Conservation (phyloP, 495 filamentous ascomycete genomes). For the Oleoguttula mirabilis region DNA sequence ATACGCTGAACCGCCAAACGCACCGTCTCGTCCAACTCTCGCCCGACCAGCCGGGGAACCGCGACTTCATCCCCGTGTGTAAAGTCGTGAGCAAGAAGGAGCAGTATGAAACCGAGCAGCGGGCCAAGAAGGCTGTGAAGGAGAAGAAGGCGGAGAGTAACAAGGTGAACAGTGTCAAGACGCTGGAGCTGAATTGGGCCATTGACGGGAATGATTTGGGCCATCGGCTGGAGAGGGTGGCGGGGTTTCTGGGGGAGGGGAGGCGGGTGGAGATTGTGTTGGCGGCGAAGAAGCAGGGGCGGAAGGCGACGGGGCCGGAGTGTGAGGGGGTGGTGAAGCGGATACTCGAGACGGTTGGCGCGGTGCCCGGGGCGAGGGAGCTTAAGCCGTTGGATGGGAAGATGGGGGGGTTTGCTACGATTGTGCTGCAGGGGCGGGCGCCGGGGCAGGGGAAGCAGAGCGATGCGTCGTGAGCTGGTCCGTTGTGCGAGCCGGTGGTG, state of each 20-base stretch:
- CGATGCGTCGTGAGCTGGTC: too few species aligned
- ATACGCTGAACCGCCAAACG: conserved; percentile 37
- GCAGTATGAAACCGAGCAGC: conserved; percentile 23
- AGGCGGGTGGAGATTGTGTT: conserved; percentile 29
- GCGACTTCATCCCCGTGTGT: conserved; percentile 38
- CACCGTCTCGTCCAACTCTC: conserved; percentile 50
- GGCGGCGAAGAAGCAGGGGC: conserved; percentile 26
- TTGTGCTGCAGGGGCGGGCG: conserved; percentile 24
- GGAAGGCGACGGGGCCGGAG: conserved; percentile 24
- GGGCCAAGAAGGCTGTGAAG: conserved; percentile 30
- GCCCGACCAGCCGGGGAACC: conserved; percentile 19
- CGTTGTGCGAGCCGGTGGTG: too few species aligned
- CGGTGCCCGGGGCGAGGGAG: conserved; percentile 21
- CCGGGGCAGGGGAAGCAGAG: background rate
- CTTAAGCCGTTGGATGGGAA: conserved; percentile 23
- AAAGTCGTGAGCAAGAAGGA: conserved; percentile 47
- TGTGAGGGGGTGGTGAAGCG: conserved; percentile 20
- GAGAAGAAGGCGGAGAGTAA: conserved; percentile 16
- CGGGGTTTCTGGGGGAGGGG: conserved; percentile 28
- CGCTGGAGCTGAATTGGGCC: conserved; percentile 76
- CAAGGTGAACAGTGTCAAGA: conserved; percentile 38
- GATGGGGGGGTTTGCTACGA: conserved; percentile 24
- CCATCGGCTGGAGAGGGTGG: conserved; percentile 24
- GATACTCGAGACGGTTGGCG: conserved; percentile 16
- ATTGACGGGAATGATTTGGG: conserved; percentile 40